Conservation (phyloP, 2,329 filamentous ascomycete genomes). For the Alternaria novae-zelandiae region DNA sequence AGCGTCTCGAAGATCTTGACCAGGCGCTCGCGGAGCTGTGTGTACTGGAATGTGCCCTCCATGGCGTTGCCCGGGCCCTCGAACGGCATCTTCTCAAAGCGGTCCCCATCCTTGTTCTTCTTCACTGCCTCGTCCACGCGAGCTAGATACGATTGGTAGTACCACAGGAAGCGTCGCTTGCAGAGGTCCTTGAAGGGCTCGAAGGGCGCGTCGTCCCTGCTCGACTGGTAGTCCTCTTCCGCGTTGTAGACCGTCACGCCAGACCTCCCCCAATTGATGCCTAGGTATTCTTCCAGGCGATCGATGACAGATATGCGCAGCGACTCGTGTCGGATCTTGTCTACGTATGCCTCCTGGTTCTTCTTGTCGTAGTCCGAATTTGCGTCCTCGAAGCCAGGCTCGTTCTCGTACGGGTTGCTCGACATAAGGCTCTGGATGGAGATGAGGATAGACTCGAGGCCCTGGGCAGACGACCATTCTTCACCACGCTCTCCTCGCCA, state of each 20-base stretch:
- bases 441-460: conserved; percentile 89
- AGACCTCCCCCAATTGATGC: conserved; percentile 58
- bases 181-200: conserved; percentile 89
- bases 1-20: conserved; percentile 71
- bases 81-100: conserved; percentile 86
- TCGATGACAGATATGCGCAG: conserved; percentile 86
- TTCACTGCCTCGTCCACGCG: conserved; percentile 69
- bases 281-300: conserved; percentile 79
- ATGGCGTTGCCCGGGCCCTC: conserved; percentile 79
- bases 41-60: conserved; percentile 85
- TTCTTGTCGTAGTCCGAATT: conserved; percentile 72
- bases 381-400: conserved; percentile 87
- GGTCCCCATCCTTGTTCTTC: conserved; percentile 67
- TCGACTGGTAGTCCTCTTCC: conserved; percentile 56
- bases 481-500: conserved; percentile 91
- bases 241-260: conserved; percentile 56
- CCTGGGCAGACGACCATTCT: conserved; percentile 96
- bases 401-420: conserved; percentile 91
- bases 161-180: conserved; percentile 94
- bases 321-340: conserved; percentile 92
- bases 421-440: conserved; percentile 98
- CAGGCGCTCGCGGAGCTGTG: conserved; percentile 73
- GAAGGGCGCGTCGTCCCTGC: conserved; percentile 66
- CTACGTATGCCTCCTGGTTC: conserved; percentile 75
- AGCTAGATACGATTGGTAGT: conserved; percentile 84